phyloP scores from a whole-genome alignment of 2,329 filamentous ascomycete genomes.

The Trichoderma aggressivum region DNA sequence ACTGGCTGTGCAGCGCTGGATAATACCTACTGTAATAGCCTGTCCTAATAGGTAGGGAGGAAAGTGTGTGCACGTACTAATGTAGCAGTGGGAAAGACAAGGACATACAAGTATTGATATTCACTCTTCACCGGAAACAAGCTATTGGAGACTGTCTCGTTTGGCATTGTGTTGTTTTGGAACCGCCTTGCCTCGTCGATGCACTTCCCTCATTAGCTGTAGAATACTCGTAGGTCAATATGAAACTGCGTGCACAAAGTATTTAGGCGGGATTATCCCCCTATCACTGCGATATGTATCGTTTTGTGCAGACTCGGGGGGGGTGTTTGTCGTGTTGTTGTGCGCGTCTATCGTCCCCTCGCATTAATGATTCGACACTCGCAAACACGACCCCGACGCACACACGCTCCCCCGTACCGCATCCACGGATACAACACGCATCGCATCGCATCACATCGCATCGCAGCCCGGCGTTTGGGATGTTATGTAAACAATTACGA shows the following conservation, averaged over 20 bases:
- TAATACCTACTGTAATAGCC: not conserved
- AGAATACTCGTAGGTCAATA: too few relatives aligned
- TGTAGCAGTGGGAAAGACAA: not conserved
- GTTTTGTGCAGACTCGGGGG: not conserved
- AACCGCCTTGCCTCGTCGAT: conserved; percentile 5
- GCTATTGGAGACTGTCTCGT: conserved; percentile 2
- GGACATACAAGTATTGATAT: not conserved
- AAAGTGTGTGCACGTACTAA: not conserved
- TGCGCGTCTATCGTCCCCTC: conserved; percentile 11
- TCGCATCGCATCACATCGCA: not conserved
- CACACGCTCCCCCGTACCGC: not conserved
- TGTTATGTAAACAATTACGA: conserved; percentile 16
- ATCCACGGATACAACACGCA: not conserved
- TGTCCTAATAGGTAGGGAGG: not conserved
- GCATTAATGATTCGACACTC: not conserved
- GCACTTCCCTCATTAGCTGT: not conserved
- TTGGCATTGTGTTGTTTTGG: conserved; percentile 9
- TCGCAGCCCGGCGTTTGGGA: not conserved
- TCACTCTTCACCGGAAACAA: not conserved
- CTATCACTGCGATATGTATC: not conserved
- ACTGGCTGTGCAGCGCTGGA: not conserved
- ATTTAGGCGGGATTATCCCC: not conserved
- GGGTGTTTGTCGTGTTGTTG: not conserved
- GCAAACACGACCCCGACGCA: conserved; percentile 12
- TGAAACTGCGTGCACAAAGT: not conserved